Evolutionary conservation across 176 grass and related monocot species (phyloP), one percentile per base, ranked within the genome.

Genomic region (Triticum monococcum): DNA sequence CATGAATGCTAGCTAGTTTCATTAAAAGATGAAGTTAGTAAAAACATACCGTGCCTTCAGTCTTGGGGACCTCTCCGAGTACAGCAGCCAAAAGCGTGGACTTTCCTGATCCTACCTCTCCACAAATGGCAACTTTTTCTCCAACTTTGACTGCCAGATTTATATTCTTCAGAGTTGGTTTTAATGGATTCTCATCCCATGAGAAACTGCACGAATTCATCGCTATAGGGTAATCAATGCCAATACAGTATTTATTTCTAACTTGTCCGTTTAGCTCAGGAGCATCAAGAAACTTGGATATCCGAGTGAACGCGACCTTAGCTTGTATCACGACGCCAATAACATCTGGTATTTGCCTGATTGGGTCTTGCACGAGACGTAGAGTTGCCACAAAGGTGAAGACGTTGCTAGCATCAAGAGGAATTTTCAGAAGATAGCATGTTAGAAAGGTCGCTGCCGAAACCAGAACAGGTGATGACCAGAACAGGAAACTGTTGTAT

Each of bases 61-160:
- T 94, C 84, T 86, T 91, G 0, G 72, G 88, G 69, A 99, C 80
- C 87, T 96, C 97, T 63, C 97, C 94, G 2, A 96, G 90, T 75
- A 96, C 82, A 79, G 97, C 87, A 77, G 94, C 92, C 82, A 96
- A 77, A 80, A 99, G 90, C 71, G 90, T 99, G 23, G 97, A 99
- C 68, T 99, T 99, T 57, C 97, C 97, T 1, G 94, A 96, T 30
- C 97, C 97, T 83, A 99, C 97, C 88, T 99, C 97, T 12, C 94
- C 97, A 75, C 97, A 99, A 37, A 99, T 91, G 62, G 97, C 94
- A 76, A 99, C 89, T 64, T 96, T 99, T 45, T 96, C 79, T 77
- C 94, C 89, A 69, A 33, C 7, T 86, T 90, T 94, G 23, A 94
- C 82, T 22, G 75, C 89, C 66, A 99, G 85, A 89, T 91, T 91